phyloP scores from a whole-genome alignment of 1,284 basidiomycete species.

The Cutaneotrichosporon sp. region DNA sequence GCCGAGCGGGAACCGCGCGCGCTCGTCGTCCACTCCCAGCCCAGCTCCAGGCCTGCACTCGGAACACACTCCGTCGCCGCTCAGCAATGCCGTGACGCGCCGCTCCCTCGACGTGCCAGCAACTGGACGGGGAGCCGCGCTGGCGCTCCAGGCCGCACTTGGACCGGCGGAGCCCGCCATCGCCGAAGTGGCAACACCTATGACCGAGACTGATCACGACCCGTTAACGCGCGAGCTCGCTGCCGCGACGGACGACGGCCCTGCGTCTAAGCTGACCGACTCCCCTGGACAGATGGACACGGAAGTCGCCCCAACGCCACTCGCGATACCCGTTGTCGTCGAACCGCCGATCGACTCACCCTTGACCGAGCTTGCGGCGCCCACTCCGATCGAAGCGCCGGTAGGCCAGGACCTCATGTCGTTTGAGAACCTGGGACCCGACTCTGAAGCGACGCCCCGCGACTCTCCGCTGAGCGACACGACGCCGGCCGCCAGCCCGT shows the following conservation, averaged over 20 bases:
- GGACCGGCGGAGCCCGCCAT: background rate
- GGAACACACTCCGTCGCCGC: constrained; percentile 17
- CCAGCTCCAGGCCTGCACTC: background rate
- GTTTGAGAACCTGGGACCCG: background rate
- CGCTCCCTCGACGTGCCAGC: constrained; percentile 17
- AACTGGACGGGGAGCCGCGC: background rate
- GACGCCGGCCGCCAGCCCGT: constrained; percentile 1
- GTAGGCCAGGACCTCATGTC: constrained; percentile 10
- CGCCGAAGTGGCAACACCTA: background rate
- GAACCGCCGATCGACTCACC: background rate
- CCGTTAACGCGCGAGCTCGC: constrained; percentile 10
- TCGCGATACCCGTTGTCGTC: background rate
- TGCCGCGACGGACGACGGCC: background rate
- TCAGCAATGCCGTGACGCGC: constrained; percentile 10
- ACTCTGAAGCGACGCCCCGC: constrained; percentile 2
- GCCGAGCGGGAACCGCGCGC: constrained; percentile 9
- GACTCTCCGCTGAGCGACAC: background rate
- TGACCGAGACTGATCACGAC: background rate
- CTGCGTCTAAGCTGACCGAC: background rate
- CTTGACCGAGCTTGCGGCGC: background rate
- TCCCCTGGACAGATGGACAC: background rate
- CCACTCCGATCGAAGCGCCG: background rate
- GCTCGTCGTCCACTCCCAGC: constrained; percentile 18
- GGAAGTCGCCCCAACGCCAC: background rate
- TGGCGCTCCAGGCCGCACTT: constrained; percentile 4